These are phyloP conservation scores for Pythium angustatum DNA, from an alignment of 352 stramenopile genomes.

Conservation along the genomic window DNA sequence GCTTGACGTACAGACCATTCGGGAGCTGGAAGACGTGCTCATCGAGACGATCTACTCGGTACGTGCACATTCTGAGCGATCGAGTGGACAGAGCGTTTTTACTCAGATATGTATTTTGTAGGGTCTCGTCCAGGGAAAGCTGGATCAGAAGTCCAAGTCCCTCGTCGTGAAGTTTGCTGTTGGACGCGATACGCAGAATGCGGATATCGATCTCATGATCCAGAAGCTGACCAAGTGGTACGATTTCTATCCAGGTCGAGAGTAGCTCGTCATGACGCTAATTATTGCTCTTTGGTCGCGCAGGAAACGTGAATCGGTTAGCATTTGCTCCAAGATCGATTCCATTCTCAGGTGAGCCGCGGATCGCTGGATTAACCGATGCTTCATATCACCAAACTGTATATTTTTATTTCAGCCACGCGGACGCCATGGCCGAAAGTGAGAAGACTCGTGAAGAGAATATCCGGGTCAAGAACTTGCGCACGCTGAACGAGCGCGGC, in stretches of 20 bases:
- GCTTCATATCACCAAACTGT: not conserved
- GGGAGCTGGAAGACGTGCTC: conserved; percentile 91
- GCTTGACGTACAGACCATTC: conserved; percentile 76
- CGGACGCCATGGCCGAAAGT: conserved; percentile 53
- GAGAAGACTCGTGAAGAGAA: conserved; percentile 51
- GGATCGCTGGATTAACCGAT: not conserved
- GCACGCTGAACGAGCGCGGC: conserved; percentile 48
- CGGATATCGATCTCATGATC: conserved; percentile 89
- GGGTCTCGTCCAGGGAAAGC: conserved; percentile 89
- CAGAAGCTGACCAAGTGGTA: conserved; percentile 84
- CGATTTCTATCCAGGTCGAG: not conserved
- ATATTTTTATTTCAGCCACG: conserved; percentile 34
- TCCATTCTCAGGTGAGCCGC: conserved; percentile 52
- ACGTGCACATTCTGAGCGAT: not conserved
- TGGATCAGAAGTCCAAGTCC: conserved; percentile 84
- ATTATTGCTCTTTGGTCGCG: not conserved
- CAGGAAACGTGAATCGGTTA: conserved; percentile 60
- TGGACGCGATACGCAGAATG: conserved; percentile 82
- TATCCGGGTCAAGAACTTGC: conserved; percentile 57
- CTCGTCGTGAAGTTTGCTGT: conserved; percentile 89
- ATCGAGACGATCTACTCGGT: conserved; percentile 94
- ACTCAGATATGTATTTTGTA: conserved; percentile 19
- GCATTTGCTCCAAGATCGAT: conserved; percentile 68
- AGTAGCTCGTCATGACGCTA: not conserved
- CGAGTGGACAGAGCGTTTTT: no score